Evolutionary conservation across 1,139 yeast genomes (phyloP), one percentile per base, ranked within the genome.

Genomic region (Saccharomyces hybrid): DNA sequence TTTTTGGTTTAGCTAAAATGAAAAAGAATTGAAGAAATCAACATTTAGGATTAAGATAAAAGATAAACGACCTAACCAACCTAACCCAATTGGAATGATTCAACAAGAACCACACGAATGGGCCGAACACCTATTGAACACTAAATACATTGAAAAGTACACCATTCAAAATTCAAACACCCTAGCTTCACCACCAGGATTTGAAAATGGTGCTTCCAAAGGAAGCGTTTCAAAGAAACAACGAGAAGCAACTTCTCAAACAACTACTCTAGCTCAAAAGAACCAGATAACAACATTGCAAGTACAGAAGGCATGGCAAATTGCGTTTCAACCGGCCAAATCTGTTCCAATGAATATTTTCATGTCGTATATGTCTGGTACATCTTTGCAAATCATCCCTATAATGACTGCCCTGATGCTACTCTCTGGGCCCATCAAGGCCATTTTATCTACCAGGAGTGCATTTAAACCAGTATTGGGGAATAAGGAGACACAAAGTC

Each of bases 311-410:
- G 93, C 95, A 0, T 89, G 97, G 96, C 95, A 88, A 58, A 68
- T 87, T 34, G 96, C 97, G 2, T 72, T 80, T 16, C 83, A 83
- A 0, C 97, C 98, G 0, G 89, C 91, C 2, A 93, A 91, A 67
- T 78, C 84, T 26, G 75, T 93, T 29, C 96, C 97, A 4, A 87
- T 90, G 95, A 93, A 89, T 64, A 69, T 87, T 56, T 74, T 89
- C 55, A 89, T 93, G 96, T 83, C 91, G 58, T 93, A 89, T 71
- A 88, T 93, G 90, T 83, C 96, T 1, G 99, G 99, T 32, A 86
- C 87, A 64, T 83, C 96, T 5, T 74, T 93, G 29, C 98, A 93
- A 65, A 79, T 93, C 60, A 90, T 93, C 57, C 95, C 97, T 4
- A 86, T 93, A 55, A 86, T 90, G 72, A 91, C 90, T 88, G 87